Percentiles rank a stretch among this genome's conserved stretches.
phyloP scores from a whole-genome alignment of 2,329 filamentous ascomycete species.

The Amesomyces nigricolor region DNA sequence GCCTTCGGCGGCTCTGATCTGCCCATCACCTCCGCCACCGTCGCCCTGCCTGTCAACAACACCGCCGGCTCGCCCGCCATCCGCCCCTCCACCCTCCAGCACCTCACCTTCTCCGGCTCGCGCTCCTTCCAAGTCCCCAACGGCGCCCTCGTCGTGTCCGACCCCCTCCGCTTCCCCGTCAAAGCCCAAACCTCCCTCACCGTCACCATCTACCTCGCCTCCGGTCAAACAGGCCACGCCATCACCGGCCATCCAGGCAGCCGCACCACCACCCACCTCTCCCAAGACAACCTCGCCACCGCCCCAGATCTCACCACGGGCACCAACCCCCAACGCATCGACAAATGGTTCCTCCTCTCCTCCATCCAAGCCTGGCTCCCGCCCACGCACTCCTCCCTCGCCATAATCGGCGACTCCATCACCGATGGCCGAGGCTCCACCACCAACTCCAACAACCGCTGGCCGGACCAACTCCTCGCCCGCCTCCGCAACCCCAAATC shows the following conservation, averaged over 20 bases:
- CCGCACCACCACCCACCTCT: conserved; percentile 51
- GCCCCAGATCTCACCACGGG: conserved; percentile 35
- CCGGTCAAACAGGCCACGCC: conserved; percentile 47
- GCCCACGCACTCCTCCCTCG: conserved; percentile 38
- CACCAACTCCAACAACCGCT: conserved; percentile 51
- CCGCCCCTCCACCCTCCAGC: conserved; percentile 40
- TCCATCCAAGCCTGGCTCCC: conserved; percentile 50
- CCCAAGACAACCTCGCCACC: conserved; percentile 45
- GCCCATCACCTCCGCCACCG: conserved; percentile 49
- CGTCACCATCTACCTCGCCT: conserved; percentile 53
- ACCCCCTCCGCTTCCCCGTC: conserved; percentile 49
- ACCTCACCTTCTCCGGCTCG: conserved; percentile 51
- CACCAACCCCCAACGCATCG: conserved; percentile 26
- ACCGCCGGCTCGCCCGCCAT: conserved; percentile 46
- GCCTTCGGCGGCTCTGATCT: conserved; percentile 54
- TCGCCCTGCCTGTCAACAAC: conserved; percentile 49
- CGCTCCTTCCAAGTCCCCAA: conserved; percentile 46
- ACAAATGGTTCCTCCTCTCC: conserved; percentile 56
- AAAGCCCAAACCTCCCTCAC: conserved; percentile 44
- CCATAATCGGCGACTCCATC: conserved; percentile 60
- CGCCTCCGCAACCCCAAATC: conserved; percentile 35
- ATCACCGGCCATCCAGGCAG: conserved; percentile 59
- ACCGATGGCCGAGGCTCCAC: conserved; percentile 58
- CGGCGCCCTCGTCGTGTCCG: conserved; percentile 52
- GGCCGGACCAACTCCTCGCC: conserved; percentile 39